phyloP scores from a whole-genome alignment of 345 rosid genomes.

The Erucastrum elatum region DNA sequence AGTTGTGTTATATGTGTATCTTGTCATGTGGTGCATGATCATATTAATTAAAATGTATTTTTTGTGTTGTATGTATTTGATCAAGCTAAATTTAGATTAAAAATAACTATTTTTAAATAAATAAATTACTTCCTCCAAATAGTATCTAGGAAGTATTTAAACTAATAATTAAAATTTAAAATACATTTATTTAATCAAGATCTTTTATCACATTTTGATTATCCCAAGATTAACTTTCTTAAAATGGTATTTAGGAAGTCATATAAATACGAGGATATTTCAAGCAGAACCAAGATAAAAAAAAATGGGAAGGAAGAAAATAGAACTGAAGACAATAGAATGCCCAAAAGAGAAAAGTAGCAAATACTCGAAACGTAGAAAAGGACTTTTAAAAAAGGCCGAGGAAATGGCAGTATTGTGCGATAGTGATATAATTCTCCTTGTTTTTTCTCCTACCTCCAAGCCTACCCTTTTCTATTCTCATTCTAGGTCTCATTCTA shows the following conservation, averaged over 20 bases:
- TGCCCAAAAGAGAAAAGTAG: conserved; percentile 37
- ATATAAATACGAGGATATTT: neutral
- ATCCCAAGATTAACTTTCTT: neutral
- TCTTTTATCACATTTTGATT: neutral
- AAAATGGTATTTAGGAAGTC: neutral
- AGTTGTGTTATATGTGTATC: neutral
- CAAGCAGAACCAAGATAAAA: neutral
- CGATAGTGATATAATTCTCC: conserved; percentile 3
- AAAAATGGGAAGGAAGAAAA: conserved; percentile 34
- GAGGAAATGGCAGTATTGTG: conserved; percentile 19
- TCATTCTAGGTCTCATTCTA: conserved; percentile 7
- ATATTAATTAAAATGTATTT: neutral
- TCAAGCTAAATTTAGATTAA: conserved; percentile 1
- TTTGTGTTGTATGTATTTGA: neutral
- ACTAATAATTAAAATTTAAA: neutral
- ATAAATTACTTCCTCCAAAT: no score
- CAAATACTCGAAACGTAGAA: conserved; percentile 53
- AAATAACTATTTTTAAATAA: neutral
- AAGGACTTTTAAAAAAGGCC: conserved; percentile 45
- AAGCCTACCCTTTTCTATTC: conserved; percentile 1
- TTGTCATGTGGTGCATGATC: neutral
- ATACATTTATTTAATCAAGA: neutral
- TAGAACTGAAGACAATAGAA: conserved; percentile 35
- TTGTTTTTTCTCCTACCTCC: conserved; percentile 1
- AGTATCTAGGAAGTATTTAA: neutral